Base-by-base conservation (phyloP, 441 rosid genomes). In the California macrophylla region DNA sequence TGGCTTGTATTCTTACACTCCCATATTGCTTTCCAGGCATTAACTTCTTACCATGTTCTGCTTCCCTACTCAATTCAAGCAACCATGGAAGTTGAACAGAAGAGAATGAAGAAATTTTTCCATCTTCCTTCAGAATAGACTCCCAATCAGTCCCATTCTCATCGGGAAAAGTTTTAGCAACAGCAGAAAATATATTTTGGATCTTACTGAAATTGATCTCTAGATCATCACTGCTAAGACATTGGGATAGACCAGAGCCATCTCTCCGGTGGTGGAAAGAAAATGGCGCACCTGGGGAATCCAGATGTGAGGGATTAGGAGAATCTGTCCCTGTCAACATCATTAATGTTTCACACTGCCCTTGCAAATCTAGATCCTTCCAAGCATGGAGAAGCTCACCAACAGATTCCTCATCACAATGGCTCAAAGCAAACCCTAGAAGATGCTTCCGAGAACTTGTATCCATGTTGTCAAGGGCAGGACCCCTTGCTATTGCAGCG, bases 401-500 rank as follows among this genome's bases (percentile, higher is more conserved):
- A 70, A 95, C 83, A 21, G 98, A 95, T 77, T 90, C 98, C 76
- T 87, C 92, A 70, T 95, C 98, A 75, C 97, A 95, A 77, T 95
- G 91, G 81, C 93, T 86, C 80, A 92, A 79, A 71, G 98, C 93
- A 79, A 95, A 95, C 71, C 98, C 98, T 69, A 95, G 75, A 21
- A 92, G 79, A 71, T 86, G 84, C 80, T 95, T 95, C 71, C 98
- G 84, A 68, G 97, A 89, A 76, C 71, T 81, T 72, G 85, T 74
- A 72, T 90, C 98, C 91, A 95, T 92, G 77, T 86, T 84, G 70
- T 90, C 96, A 78, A 92, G 96, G 68, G 90, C 87, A 77, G 96
- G 98, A 76, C 98, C 98, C 77, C 96, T 92, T 58, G 98, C 99
- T 72, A 95, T 91, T 80, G 99, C 98, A 78, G 96, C 95, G 84